phyloP scores from a whole-genome alignment of 1,284 basidiomycete species.

The Apiotrichum sp. region DNA sequence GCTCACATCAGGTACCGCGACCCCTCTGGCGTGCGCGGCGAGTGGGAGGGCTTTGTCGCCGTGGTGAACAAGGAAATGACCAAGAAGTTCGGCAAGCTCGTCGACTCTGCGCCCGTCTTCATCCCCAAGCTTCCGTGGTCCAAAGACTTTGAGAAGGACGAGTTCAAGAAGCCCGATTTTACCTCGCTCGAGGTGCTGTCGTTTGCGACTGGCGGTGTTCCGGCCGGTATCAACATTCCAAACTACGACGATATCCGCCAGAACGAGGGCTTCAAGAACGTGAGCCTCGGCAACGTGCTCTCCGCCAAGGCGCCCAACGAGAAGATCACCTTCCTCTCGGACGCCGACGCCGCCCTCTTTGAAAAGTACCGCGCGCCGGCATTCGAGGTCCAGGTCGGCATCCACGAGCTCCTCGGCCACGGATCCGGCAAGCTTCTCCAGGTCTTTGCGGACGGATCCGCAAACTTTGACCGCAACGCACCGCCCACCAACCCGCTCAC shows the following conservation, averaged over 20 bases:
- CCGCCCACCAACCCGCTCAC: conserved; percentile 16
- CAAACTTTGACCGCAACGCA: conserved; percentile 15
- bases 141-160: conserved; percentile 59
- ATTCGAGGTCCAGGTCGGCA: conserved; percentile 20
- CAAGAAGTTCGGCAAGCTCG: conserved; percentile 69
- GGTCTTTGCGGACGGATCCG: conserved; percentile 10
- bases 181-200: conserved; percentile 51
- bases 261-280: conserved; percentile 19
- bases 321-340: conserved; percentile 19
- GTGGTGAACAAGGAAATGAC: conserved; percentile 76
- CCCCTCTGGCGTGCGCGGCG: conserved; percentile 56
- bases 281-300: conserved; percentile 18
- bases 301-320: conserved; percentile 19
- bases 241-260: conserved; percentile 16
- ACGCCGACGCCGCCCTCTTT: conserved; percentile 12
- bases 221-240: conserved; percentile 11
- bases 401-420: conserved; percentile 21
- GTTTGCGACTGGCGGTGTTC: conserved; percentile 16
- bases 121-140: conserved; percentile 80
- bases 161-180: conserved; percentile 73
- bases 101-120: conserved; percentile 64
- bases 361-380: conserved; percentile 14
- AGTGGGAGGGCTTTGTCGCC: conserved; percentile 86
- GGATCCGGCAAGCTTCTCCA: conserved; percentile 19
- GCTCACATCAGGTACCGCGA: conserved; percentile 46